phyloP scores from a whole-genome alignment of 2,329 filamentous ascomycete genomes.

The Xylariaceae sp. region DNA sequence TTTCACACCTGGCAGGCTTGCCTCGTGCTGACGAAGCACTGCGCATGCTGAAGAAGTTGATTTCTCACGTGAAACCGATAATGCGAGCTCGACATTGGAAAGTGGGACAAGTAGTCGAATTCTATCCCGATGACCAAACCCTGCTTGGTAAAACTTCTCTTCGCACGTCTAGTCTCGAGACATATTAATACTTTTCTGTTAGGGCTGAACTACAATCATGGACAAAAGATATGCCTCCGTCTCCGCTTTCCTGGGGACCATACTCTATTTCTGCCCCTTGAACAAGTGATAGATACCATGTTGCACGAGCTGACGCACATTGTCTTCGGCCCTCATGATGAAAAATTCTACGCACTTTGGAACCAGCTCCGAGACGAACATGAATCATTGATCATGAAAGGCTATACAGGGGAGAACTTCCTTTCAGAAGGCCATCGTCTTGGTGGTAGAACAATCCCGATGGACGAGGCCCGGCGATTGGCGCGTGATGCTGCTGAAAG shows the following conservation, averaged over 20 bases:
- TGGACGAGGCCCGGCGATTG: slow-evolving; percentile 69
- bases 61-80: slow-evolving; percentile 87
- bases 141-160: slow-evolving; percentile 57
- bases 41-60: slow-evolving; percentile 69
- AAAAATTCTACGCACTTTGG: slow-evolving; percentile 80
- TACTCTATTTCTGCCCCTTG: slow-evolving; percentile 73
- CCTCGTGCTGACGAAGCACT: slow-evolving; percentile 48
- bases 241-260: slow-evolving; percentile 72
- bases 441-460: slow-evolving; percentile 63
- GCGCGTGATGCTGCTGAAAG: slow-evolving; percentile 73
- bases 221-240: slow-evolving; percentile 76
- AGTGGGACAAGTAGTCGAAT: slow-evolving; percentile 76
- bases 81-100: slow-evolving; percentile 85
- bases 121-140: slow-evolving; percentile 71
- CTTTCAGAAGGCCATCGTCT: slow-evolving; percentile 70
- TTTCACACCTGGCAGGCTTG: slow-evolving; percentile 45
- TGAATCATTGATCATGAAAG: slow-evolving; percentile 69
- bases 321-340: slow-evolving; percentile 76
- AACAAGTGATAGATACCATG: slow-evolving; percentile 84
- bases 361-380: slow-evolving; percentile 86
- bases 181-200: too few relatives aligned
- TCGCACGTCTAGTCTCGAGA: too few relatives aligned
- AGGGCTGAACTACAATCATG: slow-evolving; percentile 74
- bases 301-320: slow-evolving; percentile 93
- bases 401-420: slow-evolving; percentile 89